phyloP scores from a whole-genome alignment of 2,329 filamentous ascomycete species.

The Alternaria incomplexa region DNA sequence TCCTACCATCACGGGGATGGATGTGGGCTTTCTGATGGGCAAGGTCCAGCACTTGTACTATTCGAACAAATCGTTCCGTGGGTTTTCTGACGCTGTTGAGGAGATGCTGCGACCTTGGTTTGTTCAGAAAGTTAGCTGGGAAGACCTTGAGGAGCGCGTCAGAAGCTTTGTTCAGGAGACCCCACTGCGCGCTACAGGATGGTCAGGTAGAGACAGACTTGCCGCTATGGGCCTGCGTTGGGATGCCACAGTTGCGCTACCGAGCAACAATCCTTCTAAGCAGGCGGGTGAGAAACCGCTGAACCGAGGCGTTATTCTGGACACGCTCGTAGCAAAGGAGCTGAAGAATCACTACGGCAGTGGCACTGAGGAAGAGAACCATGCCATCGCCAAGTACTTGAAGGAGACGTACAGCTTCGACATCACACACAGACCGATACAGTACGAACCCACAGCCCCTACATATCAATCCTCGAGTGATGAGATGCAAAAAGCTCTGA shows the following conservation, averaged over 20 bases:
- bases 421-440: constrained; percentile 5
- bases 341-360: constrained; percentile 26
- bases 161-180: constrained; percentile 23
- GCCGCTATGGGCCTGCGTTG: constrained; percentile 33
- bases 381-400: constrained; percentile 25
- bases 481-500: constrained; percentile 17
- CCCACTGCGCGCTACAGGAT: constrained; percentile 27
- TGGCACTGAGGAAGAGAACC: constrained; percentile 24
- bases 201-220: constrained; percentile 24
- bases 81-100: constrained; percentile 9
- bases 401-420: constrained; percentile 24
- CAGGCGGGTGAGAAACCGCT: constrained; percentile 9
- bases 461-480: constrained; percentile 16
- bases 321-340: constrained; percentile 28
- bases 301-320: constrained; percentile 14
- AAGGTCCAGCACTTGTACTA: constrained; percentile 24
- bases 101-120: constrained; percentile 24
- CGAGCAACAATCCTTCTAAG: not conserved
- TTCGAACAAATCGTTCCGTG: not conserved
- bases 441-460: not conserved
- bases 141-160: constrained; percentile 24
- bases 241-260: constrained; percentile 13
- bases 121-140: constrained; percentile 13
- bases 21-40: constrained; percentile 25
- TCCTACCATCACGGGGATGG: constrained; percentile 31